Evolutionary conservation across 352 stramenopile genomes (phyloP).

Genomic region (Phytophthora fragariaefolia): DNA sequence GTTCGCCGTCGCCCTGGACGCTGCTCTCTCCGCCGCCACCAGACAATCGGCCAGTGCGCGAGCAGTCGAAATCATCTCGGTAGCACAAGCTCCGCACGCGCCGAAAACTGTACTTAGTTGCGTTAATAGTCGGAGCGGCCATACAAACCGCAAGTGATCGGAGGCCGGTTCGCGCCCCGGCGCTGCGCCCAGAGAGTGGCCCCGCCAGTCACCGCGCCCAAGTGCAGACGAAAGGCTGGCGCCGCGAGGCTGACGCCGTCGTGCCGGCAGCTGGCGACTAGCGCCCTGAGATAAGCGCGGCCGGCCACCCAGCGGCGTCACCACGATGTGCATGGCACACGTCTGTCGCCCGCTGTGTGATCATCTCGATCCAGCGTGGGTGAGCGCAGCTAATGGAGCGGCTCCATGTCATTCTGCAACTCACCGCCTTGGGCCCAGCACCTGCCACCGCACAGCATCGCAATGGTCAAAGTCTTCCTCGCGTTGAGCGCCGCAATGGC

Average conservation of each 20-base stretch:
- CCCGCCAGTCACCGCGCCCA: slow-evolving; percentile 5
- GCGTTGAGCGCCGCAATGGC: slow-evolving; percentile 41
- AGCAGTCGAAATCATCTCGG: background rate
- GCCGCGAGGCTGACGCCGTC: slow-evolving; percentile 10
- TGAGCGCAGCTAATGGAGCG: slow-evolving; percentile 8
- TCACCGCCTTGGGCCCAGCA: slow-evolving; percentile 17
- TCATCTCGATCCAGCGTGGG: slow-evolving; percentile 5
- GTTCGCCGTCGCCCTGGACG: no score
- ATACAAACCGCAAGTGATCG: slow-evolving; percentile 25
- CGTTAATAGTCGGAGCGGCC: slow-evolving; percentile 3
- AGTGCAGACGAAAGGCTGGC: background rate
- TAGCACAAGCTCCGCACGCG: background rate
- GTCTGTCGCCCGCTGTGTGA: slow-evolving; percentile 27
- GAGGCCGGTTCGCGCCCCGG: background rate
- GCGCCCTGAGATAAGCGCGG: slow-evolving; percentile 31
- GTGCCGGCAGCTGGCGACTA: slow-evolving; percentile 21
- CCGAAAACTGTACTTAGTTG: background rate
- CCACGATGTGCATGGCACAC: slow-evolving; percentile 38
- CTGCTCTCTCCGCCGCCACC: no score
- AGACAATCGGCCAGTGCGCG: background rate
- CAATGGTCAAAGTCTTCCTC: slow-evolving; percentile 57
- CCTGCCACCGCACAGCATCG: background rate
- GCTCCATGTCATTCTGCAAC: slow-evolving; percentile 35
- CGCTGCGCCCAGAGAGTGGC: background rate
- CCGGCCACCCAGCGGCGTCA: slow-evolving; percentile 2